phyloP scores from a whole-genome alignment of 495 filamentous ascomycete genomes.

The Letharia lupina region DNA sequence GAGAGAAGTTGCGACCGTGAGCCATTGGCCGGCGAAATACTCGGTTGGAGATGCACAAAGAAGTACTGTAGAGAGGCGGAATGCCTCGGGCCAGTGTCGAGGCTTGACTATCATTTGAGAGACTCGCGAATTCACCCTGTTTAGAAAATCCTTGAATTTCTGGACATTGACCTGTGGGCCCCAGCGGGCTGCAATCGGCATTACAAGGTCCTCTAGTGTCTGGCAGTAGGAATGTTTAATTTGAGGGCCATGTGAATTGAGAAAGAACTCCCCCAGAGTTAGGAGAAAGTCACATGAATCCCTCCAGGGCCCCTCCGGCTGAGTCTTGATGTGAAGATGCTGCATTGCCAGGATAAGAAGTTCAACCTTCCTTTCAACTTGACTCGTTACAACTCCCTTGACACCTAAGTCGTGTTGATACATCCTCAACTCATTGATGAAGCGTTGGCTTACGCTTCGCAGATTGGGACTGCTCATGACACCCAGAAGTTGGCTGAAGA shows the following conservation, averaged over 20 bases:
- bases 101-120: slow-evolving; percentile 81
- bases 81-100: slow-evolving; percentile 79
- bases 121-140: slow-evolving; percentile 63
- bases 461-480: slow-evolving; percentile 94
- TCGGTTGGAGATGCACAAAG: slow-evolving; percentile 83
- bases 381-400: slow-evolving; percentile 50
- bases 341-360: slow-evolving; percentile 85
- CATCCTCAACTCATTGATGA: slow-evolving; percentile 67
- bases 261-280: slow-evolving; percentile 70
- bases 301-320: slow-evolving; percentile 67
- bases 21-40: slow-evolving; percentile 75
- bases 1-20: slow-evolving; percentile 64
- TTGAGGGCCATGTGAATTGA: slow-evolving; percentile 70
- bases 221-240: slow-evolving; percentile 93
- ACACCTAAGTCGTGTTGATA: slow-evolving; percentile 60
- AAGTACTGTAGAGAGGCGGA: slow-evolving; percentile 74
- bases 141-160: slow-evolving; percentile 78
- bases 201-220: slow-evolving; percentile 73
- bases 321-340: slow-evolving; percentile 63
- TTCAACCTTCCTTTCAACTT: slow-evolving; percentile 72
- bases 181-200: slow-evolving; percentile 78
- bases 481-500: slow-evolving; percentile 83
- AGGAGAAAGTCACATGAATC: slow-evolving; percentile 84
- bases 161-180: slow-evolving; percentile 62
- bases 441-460: slow-evolving; percentile 69